Percentiles rank a stretch among this genome's conserved stretches.
These are phyloP conservation scores for Lolium multiflorum DNA, from an alignment of 176 grass and related monocot species.

Conservation along the genomic window DNA sequence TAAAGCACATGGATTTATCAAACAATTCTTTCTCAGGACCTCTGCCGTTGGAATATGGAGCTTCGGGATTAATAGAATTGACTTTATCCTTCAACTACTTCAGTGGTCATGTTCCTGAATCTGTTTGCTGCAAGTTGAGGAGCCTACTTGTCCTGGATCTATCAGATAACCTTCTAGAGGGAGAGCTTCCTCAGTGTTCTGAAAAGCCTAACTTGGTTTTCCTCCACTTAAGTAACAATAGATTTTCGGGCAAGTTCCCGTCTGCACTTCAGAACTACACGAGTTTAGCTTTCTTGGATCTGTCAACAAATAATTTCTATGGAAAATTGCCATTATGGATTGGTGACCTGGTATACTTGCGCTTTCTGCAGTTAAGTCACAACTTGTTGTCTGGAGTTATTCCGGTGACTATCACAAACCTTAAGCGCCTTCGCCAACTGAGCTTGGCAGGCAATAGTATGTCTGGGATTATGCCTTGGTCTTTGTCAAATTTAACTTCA, in stretches of 20 bases:
- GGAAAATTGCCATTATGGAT: conserved; percentile 42
- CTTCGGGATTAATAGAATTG: neutral
- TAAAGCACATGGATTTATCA: neutral
- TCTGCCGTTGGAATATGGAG: neutral
- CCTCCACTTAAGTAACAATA: conserved; percentile 16
- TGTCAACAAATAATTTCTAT: conserved; percentile 28
- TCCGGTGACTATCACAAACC: neutral
- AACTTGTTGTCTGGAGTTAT: conserved; percentile 52
- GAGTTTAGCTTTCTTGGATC: neutral
- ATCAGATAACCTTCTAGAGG: neutral
- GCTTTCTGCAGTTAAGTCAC: conserved; percentile 9
- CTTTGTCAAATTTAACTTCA: conserved; percentile 22
- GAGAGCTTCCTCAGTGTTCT: neutral
- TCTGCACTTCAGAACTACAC: neutral
- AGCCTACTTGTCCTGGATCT: neutral
- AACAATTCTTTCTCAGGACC: conserved; percentile 5
- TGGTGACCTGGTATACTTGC: neutral
- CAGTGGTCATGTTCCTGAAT: conserved; percentile 25
- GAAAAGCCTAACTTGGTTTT: fast-evolving
- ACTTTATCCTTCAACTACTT: neutral
- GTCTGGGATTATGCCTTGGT: conserved; percentile 17
- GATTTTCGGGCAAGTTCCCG: conserved; percentile 30
- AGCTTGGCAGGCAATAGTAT: conserved; percentile 44
- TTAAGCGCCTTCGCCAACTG: neutral
- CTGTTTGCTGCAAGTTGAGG: conserved; percentile 20